Evolutionary conservation across 352 stramenopile genomes (phyloP).

Genomic region (Pelagophyceae sp.): DNA sequence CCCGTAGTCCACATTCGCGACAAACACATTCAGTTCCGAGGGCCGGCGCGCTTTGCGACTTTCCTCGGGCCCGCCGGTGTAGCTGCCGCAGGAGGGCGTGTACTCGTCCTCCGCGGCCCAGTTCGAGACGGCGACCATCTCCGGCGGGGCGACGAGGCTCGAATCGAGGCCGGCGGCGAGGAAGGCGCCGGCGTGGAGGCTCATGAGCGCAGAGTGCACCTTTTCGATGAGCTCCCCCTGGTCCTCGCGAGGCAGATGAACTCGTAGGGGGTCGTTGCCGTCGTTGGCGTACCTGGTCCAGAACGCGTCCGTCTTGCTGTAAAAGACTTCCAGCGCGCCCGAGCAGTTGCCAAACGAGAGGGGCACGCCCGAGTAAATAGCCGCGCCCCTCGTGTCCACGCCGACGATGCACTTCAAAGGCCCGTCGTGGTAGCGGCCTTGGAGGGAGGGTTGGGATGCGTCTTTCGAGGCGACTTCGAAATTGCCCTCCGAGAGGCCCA

Average conservation of each 20-base stretch:
- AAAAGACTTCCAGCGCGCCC: conserved; percentile 6
- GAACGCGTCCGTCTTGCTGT: not conserved
- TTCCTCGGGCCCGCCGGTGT: not conserved
- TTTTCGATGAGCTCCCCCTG: not conserved
- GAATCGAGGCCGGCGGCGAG: not conserved
- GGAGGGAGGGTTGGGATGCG: not conserved
- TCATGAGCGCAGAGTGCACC: not conserved
- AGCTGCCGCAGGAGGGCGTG: not conserved
- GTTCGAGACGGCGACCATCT: not conserved
- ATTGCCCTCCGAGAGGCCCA: not conserved
- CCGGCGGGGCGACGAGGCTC: not conserved
- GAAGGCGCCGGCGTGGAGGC: not conserved
- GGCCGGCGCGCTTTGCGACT: not conserved
- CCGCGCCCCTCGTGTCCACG: not conserved
- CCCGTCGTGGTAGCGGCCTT: conserved; percentile 1
- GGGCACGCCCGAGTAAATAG: not conserved
- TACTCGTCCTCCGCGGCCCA: not conserved
- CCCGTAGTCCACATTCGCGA: conserved; percentile 4
- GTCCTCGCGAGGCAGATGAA: not conserved
- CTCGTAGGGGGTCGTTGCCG: not conserved
- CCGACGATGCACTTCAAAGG: not conserved
- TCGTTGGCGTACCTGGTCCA: not conserved
- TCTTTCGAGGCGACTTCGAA: not conserved
- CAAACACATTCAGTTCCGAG: not conserved
- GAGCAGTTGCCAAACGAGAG: not conserved